Evolutionary conservation across 345 rosid genomes (phyloP).

Genomic region (Jatropha curcas): DNA sequence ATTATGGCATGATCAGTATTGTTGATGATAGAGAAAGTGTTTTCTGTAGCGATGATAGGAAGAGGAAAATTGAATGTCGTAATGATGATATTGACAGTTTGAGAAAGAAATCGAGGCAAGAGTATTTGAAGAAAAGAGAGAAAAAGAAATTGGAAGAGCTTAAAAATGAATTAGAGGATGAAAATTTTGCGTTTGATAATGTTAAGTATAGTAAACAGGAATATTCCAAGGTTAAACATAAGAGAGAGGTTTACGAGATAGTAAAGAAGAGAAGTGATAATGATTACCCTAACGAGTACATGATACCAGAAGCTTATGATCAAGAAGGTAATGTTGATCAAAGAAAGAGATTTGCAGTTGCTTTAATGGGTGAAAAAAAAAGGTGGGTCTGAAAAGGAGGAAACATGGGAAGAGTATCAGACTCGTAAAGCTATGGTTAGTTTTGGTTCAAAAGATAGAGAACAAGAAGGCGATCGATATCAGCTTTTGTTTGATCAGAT

Average conservation of each 20-base stretch:
- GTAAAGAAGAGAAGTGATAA: neutral
- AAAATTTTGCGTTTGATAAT: neutral
- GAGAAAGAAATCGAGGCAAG: neutral
- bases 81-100: neutral
- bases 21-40: too few species aligned
- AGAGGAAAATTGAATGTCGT: too few species aligned
- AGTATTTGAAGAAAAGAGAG: slow-evolving; percentile 2
- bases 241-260: neutral
- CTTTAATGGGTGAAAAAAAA: neutral
- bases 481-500: slow-evolving; percentile 2
- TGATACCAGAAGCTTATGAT: neutral
- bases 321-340: neutral
- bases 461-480: neutral
- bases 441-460: neutral
- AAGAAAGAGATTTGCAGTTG: neutral
- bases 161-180: neutral
- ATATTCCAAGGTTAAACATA: neutral
- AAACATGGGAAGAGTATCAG: neutral
- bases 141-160: neutral
- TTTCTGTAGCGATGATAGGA: too few species aligned
- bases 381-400: neutral
- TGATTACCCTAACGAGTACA: neutral
- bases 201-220: neutral
- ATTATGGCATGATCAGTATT: too few species aligned
- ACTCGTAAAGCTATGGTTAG: neutral